Evolutionary conservation across 179 eudicot genomes (phyloP), one percentile per base, ranked within the genome.

Genomic region (Patellifolia procumbens): DNA sequence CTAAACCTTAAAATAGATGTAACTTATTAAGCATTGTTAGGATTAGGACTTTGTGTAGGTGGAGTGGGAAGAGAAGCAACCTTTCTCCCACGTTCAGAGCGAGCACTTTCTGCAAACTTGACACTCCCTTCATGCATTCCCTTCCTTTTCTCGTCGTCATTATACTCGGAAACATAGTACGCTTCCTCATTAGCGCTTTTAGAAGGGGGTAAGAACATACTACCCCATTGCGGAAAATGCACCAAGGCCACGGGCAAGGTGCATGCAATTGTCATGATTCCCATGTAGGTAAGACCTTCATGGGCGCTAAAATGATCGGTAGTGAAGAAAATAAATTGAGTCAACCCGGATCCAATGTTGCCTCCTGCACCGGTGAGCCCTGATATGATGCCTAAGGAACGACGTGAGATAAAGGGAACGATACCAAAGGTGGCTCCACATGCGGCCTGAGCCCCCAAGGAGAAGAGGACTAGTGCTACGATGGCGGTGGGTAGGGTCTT

Each of bases 401-500:
- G 51, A 0, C 84, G 76, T 0, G 86, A 84, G 32, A 86, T 52
- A 68, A 86, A 86, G 15, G 89, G 89, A 17, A 81, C 80, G n/a
- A 81, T 55, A 9, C 84, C 84, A 8, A 59, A 81, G n/a, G 81
- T 78, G 37, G 81, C 81, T 0, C 84, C 84, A 60, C 81, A 78
- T 0, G 84, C 84, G 8, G 79, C 81, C 34, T 81, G 84, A 4
- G 84, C 81, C 0, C 81, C 84, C 0, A 74, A 32, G 31, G 84
- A 74, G 43, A 81, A 73, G 0, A 74, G 45, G n/a, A 81, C 64
- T 81, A 82, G 59, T 20, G 78, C 72, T 17, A 73, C 8, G 0
- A 87, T 63, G 1, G 89, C 89, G 0, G 76, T 35, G 1, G 86
- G 76, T 22, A 79, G 76, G 16, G 82, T 74, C 0, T 65, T 75